These are phyloP conservation scores for Daldinia bambusicola DNA, from an alignment of 495 filamentous ascomycete species.

Conservation along the genomic window DNA sequence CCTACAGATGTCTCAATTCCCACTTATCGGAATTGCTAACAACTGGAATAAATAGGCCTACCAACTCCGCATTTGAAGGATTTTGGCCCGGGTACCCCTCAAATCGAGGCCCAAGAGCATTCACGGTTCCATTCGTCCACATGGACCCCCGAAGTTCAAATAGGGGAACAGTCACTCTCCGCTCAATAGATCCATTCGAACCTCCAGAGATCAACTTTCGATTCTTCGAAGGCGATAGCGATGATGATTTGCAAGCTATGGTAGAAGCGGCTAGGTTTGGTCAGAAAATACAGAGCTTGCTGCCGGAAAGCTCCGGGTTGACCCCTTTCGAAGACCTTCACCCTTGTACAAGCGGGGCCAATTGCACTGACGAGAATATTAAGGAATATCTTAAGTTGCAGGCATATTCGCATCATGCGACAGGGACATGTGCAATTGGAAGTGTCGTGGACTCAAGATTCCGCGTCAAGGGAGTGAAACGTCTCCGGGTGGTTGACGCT, in stretches of 20 bases:
- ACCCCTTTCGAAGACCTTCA: slow-evolving; percentile 48
- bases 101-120: slow-evolving; percentile 27
- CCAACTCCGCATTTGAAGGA: slow-evolving; percentile 49
- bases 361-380: slow-evolving; percentile 49
- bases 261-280: slow-evolving; percentile 57
- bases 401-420: slow-evolving; percentile 62
- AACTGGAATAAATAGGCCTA: slow-evolving; percentile 36
- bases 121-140: slow-evolving; percentile 39
- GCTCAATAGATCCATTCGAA: slow-evolving; percentile 58
- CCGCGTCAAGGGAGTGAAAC: slow-evolving; percentile 61
- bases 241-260: slow-evolving; percentile 55
- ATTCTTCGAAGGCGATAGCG: slow-evolving; percentile 54
- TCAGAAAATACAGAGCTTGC: slow-evolving; percentile 43
- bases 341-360: slow-evolving; percentile 42
- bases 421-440: slow-evolving; percentile 66
- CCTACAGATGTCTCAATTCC: neutral
- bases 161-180: slow-evolving; percentile 54
- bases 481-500: slow-evolving; percentile 66
- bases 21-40: neutral
- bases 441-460: slow-evolving; percentile 62
- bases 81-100: slow-evolving; percentile 49
- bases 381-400: slow-evolving; percentile 52
- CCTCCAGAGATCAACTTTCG: slow-evolving; percentile 59
- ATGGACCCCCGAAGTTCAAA: slow-evolving; percentile 51
- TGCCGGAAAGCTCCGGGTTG: slow-evolving; percentile 28